Conservation (phyloP, 345 rosid species). For the Salix dunnii region DNA sequence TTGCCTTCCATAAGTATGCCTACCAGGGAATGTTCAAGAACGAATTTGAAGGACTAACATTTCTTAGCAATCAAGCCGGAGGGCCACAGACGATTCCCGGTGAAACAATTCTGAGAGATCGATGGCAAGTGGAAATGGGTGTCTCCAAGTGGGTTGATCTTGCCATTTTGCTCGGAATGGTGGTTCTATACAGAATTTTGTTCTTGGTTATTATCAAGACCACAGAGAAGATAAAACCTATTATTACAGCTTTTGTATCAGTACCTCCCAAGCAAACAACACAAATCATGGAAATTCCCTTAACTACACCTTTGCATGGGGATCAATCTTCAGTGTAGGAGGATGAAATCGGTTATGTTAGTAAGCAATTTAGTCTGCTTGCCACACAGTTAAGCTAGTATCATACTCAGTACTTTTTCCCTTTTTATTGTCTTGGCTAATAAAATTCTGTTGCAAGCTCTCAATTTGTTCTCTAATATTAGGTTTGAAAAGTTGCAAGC, state of each 20-base stretch:
- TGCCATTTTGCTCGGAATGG: slow-evolving; percentile 40
- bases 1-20: slow-evolving; percentile 29
- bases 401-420: too few relatives aligned
- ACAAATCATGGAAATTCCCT: slow-evolving; percentile 14
- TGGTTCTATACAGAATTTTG: slow-evolving; percentile 29
- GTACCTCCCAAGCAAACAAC: not conserved
- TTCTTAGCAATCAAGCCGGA: slow-evolving; percentile 6
- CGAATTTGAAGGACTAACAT: slow-evolving; percentile 38
- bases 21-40: slow-evolving; percentile 18
- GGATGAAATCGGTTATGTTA: not conserved
- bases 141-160: slow-evolving; percentile 56
- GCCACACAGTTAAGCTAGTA: too few relatives aligned
- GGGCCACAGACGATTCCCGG: slow-evolving; percentile 12
- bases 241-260: not conserved
- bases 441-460: too few relatives aligned
- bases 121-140: slow-evolving; percentile 43
- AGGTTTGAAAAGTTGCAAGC: too few relatives aligned
- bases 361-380: too few relatives aligned
- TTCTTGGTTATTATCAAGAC: slow-evolving; percentile 34
- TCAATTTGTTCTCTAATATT: too few relatives aligned
- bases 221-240: slow-evolving; percentile 29
- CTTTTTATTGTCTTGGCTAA: too few relatives aligned
- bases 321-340: not conserved
- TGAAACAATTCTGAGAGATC: slow-evolving; percentile 31
- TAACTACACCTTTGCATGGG: slow-evolving; percentile 2